Base-by-base conservation (phyloP, 495 filamentous ascomycete genomes). In the Barbatosphaeria neglecta region DNA sequence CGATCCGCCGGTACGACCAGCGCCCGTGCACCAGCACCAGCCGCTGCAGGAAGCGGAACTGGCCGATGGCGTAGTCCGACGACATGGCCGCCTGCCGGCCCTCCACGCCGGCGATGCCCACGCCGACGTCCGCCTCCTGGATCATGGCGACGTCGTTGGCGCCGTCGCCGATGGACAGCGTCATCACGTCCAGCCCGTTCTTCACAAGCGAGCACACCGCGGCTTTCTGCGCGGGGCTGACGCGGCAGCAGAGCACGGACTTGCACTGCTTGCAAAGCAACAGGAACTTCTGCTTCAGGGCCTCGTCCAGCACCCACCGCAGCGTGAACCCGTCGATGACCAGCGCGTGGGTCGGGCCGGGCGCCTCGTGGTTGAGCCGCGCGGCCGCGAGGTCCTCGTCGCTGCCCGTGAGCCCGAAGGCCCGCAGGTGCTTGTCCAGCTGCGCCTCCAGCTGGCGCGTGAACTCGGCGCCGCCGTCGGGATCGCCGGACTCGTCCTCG, bases 131-230 rank as follows among this genome's bases (percentile, higher is more conserved):
- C 4, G 93, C 93, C 65, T 97, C 90, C 65, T 99, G 93, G 60
- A 99, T 99, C 93, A 99, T 99, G 31, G 93, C 93, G 50, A 97
- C 93, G 66, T 99, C 93, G 65, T 97, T 99, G 49, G 93, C 93
- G 44, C 92, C 93, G 65, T 99, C 93, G 48, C 93, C 93, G 44
- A 99, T 84, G 1, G 90, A 89, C 37, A 99, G 76, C 6, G 92
- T 95, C 83, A 99, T 94, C 62, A 97, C 90, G 63, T 96, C 87
- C 31, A 99, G 72, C 23, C 93, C 90, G 47, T 76, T 75, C 67
- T 95, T 95, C 41, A 99, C 68, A 85, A 99, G 86, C 48, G 81
- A 73, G 33, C 96, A 93, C 23, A 99, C 93, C n/a, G 92, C 84
- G 22, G 93, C 93, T 61, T 99, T 99, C 60, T 99, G 93, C 42